These are phyloP conservation scores for Nannochloris sp. DNA, from an alignment of 139 green algal species.

Conservation along the genomic window DNA sequence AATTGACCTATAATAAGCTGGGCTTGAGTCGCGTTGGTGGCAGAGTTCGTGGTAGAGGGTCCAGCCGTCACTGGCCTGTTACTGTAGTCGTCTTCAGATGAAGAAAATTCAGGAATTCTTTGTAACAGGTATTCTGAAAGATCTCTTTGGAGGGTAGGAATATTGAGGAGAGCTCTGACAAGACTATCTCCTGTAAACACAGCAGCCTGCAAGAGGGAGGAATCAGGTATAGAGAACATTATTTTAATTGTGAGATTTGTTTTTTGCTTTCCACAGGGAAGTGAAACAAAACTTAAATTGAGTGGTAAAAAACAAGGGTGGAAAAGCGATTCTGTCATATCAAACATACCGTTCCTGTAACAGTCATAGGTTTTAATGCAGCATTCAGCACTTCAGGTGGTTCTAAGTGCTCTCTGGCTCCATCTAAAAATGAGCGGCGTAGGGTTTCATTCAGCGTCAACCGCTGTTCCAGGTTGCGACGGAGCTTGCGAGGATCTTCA, in stretches of 20 bases:
- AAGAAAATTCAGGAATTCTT: too few species aligned
- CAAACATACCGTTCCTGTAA: constrained; percentile 13
- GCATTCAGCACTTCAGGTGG: constrained; percentile 4
- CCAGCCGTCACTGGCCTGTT: too few species aligned
- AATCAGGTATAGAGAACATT: too few species aligned
- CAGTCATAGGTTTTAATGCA: constrained; percentile 17
- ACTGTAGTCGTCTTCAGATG: too few species aligned
- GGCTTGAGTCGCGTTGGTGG: constrained; percentile 2
- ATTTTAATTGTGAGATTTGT: too few species aligned
- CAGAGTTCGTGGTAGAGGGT: too few species aligned
- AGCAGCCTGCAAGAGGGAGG: too few species aligned
- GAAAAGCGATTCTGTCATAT: not conserved
- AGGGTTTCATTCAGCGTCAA: constrained; percentile 24
- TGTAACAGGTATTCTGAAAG: constrained; percentile 16
- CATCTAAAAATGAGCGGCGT: constrained; percentile 4
- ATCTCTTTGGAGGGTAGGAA: constrained; percentile 18
- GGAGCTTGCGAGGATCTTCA: constrained; percentile 14
- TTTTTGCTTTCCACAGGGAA: constrained; percentile 8
- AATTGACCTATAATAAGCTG: constrained; percentile 34
- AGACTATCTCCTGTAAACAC: constrained; percentile 28
- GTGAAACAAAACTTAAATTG: not conserved
- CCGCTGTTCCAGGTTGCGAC: constrained; percentile 17
- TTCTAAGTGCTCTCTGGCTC: constrained; percentile 7
- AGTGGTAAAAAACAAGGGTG: not conserved
- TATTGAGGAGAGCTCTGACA: constrained; percentile 27